A percentile compares a stretch with the other conserved stretches of the same genome.
Evolutionary conservation across 2,329 filamentous ascomycete species (phyloP).

Genomic region (Monosporascus sp.): DNA sequence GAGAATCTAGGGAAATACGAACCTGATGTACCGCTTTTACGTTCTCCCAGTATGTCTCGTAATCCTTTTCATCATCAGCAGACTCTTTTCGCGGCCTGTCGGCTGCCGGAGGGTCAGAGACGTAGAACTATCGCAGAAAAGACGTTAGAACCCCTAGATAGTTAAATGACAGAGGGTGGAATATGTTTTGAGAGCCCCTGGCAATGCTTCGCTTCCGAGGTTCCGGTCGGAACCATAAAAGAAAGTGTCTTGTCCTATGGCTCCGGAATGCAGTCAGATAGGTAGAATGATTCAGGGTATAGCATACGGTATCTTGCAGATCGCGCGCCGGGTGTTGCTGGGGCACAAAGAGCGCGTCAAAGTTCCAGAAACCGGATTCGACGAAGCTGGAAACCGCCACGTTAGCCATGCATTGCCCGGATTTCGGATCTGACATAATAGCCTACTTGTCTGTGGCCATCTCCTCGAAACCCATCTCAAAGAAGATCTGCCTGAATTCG

Average conservation of each 20-base stretch:
- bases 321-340: slow-evolving; percentile 97
- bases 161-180: background rate
- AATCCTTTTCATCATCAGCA: slow-evolving; percentile 58
- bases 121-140: slow-evolving; percentile 62
- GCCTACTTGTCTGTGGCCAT: slow-evolving; percentile 65
- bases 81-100: slow-evolving; percentile 59
- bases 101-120: slow-evolving; percentile 77
- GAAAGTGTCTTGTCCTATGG: too few species aligned
- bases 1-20: background rate
- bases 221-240: background rate
- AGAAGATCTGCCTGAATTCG: slow-evolving; percentile 96
- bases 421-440: background rate
- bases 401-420: slow-evolving; percentile 1
- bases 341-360: slow-evolving; percentile 92
- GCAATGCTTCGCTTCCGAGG: too few species aligned
- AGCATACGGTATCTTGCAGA: slow-evolving; percentile 71
- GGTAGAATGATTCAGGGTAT: too few species aligned
- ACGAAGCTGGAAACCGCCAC: slow-evolving; percentile 60
- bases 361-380: slow-evolving; percentile 97
- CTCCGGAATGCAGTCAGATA: too few species aligned
- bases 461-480: slow-evolving; percentile 97
- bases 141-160: slow-evolving; percentile 1
- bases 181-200: background rate
- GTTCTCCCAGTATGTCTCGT: slow-evolving; percentile 83
- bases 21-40: slow-evolving; percentile 76